Conservation (phyloP, 495 filamentous ascomycete genomes). For the Beverwykella pulmonaria region DNA sequence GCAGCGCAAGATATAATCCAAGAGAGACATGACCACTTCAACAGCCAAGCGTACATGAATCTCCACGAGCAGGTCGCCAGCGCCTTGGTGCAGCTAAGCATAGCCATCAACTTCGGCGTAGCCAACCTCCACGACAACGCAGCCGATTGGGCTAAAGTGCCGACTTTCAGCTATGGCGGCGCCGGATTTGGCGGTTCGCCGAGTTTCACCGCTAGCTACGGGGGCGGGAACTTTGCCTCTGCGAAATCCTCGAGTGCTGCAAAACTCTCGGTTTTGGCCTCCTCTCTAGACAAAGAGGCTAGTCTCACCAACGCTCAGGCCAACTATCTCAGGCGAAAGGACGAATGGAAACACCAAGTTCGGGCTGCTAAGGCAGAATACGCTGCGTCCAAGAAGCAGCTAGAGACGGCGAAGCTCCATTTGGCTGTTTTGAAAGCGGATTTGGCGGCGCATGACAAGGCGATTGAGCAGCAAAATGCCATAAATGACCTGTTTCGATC, state of each 20-base stretch:
- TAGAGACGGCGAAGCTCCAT: neutral
- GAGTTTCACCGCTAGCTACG: neutral
- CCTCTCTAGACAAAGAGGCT: too few relatives aligned
- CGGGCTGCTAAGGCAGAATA: neutral
- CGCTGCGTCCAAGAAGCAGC: neutral
- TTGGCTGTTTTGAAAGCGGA: neutral
- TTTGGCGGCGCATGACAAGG: neutral
- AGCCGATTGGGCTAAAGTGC: neutral
- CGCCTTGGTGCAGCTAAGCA: neutral
- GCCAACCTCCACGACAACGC: neutral
- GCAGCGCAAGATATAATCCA: neutral
- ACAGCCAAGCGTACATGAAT: too few relatives aligned
- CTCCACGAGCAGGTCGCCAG: neutral
- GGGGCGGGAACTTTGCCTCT: neutral
- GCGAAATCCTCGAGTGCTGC: neutral
- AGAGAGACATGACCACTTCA: neutral
- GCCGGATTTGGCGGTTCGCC: neutral
- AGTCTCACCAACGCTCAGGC: neutral
- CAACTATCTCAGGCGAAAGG: neutral
- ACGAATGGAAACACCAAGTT: neutral
- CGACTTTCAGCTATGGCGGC: neutral
- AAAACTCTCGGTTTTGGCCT: neutral
- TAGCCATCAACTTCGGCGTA: neutral
- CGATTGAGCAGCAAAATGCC: neutral
- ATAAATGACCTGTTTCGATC: neutral